Conservation (phyloP, 768 basidiomycete genomes). For the Suillus alpinus region DNA sequence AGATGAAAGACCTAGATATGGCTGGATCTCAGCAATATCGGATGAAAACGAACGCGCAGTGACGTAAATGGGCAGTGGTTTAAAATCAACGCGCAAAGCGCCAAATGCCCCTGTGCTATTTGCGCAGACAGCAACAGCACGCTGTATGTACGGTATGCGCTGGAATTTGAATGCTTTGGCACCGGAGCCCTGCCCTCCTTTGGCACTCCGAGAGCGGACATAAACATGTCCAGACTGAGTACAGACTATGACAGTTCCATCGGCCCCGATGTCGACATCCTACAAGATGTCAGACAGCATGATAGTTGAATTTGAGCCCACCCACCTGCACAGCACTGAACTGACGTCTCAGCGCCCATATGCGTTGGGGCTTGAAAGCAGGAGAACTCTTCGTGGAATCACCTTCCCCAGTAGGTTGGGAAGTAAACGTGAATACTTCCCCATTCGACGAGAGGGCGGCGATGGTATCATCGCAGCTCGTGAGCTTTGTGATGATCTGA, state of each 20-base stretch:
- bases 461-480: constrained; percentile 74
- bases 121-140: constrained; percentile 80
- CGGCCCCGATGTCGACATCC: constrained; percentile 88
- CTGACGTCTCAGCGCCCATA: constrained; percentile 86
- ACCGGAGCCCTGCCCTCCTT: constrained; percentile 19
- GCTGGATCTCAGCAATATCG: constrained; percentile 65
- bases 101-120: constrained; percentile 88
- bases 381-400: constrained; percentile 13
- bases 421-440: constrained; percentile 85
- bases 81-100: constrained; percentile 74
- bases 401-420: constrained; percentile 35
- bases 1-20: constrained; percentile 41
- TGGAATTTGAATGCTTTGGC: constrained; percentile 72
- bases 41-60: constrained; percentile 56
- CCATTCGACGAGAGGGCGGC: constrained; percentile 82
- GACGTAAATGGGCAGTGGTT: constrained; percentile 52
- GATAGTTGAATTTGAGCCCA: constrained; percentile 8
- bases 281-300: constrained; percentile 24
- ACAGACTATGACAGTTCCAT: constrained; percentile 87
- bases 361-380: constrained; percentile 75
- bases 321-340: constrained; percentile 78
- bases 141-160: constrained; percentile 76
- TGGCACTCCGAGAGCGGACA: constrained; percentile 61
- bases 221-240: constrained; percentile 95
- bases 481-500: constrained; percentile 75